A percentile compares a stretch with the other conserved stretches of the same genome.
Evolutionary conservation across 371 early-diverging fungal species (phyloP).

Genomic region (Apophysomyces trapeziformis): DNA sequence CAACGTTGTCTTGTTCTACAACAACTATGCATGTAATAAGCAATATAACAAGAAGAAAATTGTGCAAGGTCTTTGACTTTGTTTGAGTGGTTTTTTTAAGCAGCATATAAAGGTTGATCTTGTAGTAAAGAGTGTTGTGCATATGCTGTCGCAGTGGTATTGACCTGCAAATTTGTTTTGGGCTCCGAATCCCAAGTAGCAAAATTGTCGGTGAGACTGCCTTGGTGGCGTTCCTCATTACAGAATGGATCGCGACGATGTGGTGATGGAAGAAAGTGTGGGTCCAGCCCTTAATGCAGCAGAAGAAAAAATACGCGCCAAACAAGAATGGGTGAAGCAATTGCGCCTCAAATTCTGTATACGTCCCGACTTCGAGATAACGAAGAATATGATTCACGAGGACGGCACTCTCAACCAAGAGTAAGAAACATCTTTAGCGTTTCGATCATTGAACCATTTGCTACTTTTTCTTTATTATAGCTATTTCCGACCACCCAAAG

Average conservation of each 20-base stretch:
- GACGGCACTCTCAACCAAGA: slow-evolving; percentile 90
- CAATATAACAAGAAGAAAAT: too few species aligned
- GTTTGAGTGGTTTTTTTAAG: too few species aligned
- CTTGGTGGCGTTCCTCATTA: neutral
- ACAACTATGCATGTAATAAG: too few species aligned
- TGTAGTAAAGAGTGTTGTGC: too few species aligned
- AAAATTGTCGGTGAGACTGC: too few species aligned
- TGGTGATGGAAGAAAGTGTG: neutral
- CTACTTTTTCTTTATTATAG: slow-evolving; percentile 32
- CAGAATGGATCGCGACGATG: slow-evolving; percentile 2
- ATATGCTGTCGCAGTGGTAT: too few species aligned
- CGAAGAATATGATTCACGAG: slow-evolving; percentile 77
- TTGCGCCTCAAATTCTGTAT: slow-evolving; percentile 84
- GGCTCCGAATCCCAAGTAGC: too few species aligned
- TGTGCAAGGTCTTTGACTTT: too few species aligned
- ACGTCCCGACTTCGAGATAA: slow-evolving; percentile 80
- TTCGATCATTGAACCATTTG: neutral
- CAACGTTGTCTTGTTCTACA: too few species aligned
- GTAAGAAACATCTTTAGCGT: slow-evolving; percentile 37
- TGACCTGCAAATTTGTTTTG: too few species aligned
- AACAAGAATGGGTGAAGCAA: slow-evolving; percentile 80
- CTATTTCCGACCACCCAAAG: slow-evolving; percentile 84
- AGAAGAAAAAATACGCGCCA: slow-evolving; percentile 31
- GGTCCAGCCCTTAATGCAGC: neutral
- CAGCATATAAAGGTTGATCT: too few species aligned